These are phyloP conservation scores for Leccinum disarticulatum DNA, from an alignment of 768 basidiomycete species.

Conservation along the genomic window DNA sequence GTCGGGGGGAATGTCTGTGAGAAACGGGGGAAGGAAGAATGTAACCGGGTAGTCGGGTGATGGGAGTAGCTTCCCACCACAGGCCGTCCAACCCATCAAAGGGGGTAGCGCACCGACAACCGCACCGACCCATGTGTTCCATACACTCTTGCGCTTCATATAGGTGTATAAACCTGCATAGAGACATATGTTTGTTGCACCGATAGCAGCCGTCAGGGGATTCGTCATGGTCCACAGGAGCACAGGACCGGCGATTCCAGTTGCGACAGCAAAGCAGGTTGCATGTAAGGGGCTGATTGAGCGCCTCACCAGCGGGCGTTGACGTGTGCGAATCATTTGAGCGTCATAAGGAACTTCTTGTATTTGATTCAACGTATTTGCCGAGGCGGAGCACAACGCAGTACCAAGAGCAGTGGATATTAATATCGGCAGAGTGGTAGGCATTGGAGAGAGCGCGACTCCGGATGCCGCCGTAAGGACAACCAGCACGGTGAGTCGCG, in stretches of 20 bases:
- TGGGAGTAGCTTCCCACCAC: conserved; percentile 76
- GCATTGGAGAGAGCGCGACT: conserved; percentile 89
- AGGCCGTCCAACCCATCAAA: conserved; percentile 98
- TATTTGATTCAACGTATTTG: conserved; percentile 93
- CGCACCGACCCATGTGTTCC: conserved; percentile 94
- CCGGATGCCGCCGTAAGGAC: conserved; percentile 90
- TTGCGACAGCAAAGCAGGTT: conserved; percentile 68
- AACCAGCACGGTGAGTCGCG: conserved; percentile 78
- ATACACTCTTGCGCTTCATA: conserved; percentile 77
- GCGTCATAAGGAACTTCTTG: conserved; percentile 96
- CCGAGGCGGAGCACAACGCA: conserved; percentile 86
- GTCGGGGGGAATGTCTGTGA: conserved; percentile 44
- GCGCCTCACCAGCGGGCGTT: conserved; percentile 80
- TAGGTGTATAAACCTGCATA: conserved; percentile 94
- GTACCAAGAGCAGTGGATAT: conserved; percentile 89
- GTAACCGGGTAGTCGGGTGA: conserved; percentile 56
- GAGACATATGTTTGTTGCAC: conserved; percentile 78
- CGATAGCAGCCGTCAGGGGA: conserved; percentile 81
- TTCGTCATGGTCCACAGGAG: conserved; percentile 83
- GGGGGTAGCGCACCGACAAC: conserved; percentile 93
- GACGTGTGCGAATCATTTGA: conserved; percentile 91
- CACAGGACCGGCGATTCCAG: conserved; percentile 76
- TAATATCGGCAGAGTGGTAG: conserved; percentile 79
- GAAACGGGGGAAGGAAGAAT: conserved; percentile 61
- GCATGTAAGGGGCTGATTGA: conserved; percentile 88